Conservation (phyloP, 1,139 yeast genomes). For the Meyerozyma guilliermondii region DNA sequence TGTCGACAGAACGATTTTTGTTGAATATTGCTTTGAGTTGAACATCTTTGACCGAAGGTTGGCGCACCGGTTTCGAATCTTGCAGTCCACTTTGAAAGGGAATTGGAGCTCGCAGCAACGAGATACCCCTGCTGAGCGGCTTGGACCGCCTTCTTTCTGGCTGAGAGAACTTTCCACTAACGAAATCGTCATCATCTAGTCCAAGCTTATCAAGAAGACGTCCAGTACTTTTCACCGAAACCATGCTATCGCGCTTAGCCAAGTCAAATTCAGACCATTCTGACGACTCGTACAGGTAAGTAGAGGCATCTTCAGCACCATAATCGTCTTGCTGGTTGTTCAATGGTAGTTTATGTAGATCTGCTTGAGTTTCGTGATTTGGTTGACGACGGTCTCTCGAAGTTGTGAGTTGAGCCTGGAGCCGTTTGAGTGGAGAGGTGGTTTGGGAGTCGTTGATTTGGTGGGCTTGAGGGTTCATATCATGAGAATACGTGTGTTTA, state of each 20-base stretch:
- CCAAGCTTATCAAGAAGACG: slow-evolving; percentile 29
- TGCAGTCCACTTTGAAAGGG: slow-evolving; percentile 1
- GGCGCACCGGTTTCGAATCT: slow-evolving; percentile 5
- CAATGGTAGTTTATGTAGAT: background rate
- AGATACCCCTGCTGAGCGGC: slow-evolving; percentile 1
- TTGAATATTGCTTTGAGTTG: slow-evolving; percentile 22
- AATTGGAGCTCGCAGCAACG: slow-evolving; percentile 4
- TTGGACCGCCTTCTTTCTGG: slow-evolving; percentile 1
- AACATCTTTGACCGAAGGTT: slow-evolving; percentile 15
- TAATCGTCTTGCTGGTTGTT: background rate
- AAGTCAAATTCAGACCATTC: slow-evolving; percentile 9
- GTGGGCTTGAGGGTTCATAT: background rate
- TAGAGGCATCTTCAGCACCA: background rate
- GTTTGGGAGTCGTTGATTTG: background rate
- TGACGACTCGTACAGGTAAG: background rate
- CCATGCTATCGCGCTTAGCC: slow-evolving; percentile 21
- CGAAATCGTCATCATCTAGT: slow-evolving; percentile 17
- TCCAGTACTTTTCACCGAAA: slow-evolving; percentile 28
- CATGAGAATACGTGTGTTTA: too few relatives aligned
- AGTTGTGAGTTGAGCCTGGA: background rate
- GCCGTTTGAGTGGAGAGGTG: background rate
- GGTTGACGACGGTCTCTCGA: background rate
- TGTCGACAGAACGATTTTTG: slow-evolving; percentile 22
- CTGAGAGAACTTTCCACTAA: background rate
- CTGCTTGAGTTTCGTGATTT: background rate